A percentile compares a stretch with the other conserved stretches of the same genome.
These are phyloP conservation scores for Scytalidium lignicola DNA, from an alignment of 2,329 filamentous ascomycete genomes.

Conservation along the genomic window DNA sequence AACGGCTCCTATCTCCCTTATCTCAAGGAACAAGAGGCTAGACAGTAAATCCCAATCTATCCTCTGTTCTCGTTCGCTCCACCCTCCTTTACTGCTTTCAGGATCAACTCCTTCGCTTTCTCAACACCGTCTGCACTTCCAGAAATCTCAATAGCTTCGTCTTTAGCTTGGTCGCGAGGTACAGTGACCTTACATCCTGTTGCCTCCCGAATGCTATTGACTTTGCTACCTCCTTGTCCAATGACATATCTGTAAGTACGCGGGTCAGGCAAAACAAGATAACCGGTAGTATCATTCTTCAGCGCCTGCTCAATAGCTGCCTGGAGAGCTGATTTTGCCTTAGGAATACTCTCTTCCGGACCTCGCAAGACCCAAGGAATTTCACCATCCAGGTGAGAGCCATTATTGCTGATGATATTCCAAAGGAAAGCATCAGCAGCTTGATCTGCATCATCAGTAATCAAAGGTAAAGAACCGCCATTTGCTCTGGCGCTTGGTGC, in stretches of 20 bases:
- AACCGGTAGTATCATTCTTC: conserved; percentile 71
- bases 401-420: conserved; percentile 65
- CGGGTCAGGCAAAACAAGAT: conserved; percentile 85
- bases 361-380: conserved; percentile 91
- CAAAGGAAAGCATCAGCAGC: conserved; percentile 70
- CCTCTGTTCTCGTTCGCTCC: background rate
- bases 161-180: conserved; percentile 68
- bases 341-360: conserved; percentile 69
- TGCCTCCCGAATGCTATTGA: conserved; percentile 87
- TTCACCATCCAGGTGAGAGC: conserved; percentile 52
- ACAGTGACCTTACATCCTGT: conserved; percentile 94
- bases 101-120: conserved; percentile 80
- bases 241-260: conserved; percentile 87
- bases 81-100: conserved; percentile 74
- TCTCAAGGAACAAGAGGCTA: background rate
- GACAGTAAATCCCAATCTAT: background rate
- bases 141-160: conserved; percentile 85
- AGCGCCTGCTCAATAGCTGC: conserved; percentile 67
- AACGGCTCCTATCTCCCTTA: background rate
- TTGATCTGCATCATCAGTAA: conserved; percentile 75
- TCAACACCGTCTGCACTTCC: conserved; percentile 77
- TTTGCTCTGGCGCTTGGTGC: conserved; percentile 49
- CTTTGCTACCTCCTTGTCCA: conserved; percentile 81
- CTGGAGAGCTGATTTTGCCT: conserved; percentile 71
- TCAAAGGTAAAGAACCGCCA: conserved; percentile 70